Evolutionary conservation across 495 filamentous ascomycete genomes (phyloP).

Genomic region (Pseudoneurospora amorphoporcata): DNA sequence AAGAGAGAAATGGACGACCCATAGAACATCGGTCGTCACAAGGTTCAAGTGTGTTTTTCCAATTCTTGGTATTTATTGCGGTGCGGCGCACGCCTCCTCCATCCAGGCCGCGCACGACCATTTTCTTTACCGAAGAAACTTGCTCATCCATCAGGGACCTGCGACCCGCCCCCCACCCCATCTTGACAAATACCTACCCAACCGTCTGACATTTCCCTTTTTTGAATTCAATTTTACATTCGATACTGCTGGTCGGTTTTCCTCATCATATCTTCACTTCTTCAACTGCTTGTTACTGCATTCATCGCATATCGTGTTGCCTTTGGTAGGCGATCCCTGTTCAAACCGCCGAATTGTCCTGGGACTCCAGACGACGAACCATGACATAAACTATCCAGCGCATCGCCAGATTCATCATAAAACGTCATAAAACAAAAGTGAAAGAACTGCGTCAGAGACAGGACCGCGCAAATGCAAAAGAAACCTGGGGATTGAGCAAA

Average conservation of each 20-base stretch:
- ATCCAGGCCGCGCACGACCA: neutral
- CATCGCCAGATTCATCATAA: neutral
- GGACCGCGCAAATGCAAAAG: neutral
- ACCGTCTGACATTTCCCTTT: neutral
- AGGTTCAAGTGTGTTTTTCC: neutral
- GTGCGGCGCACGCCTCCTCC: neutral
- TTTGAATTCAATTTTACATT: neutral
- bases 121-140: neutral
- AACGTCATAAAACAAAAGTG: neutral
- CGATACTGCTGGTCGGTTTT: neutral
- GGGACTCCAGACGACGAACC: neutral
- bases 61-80: neutral
- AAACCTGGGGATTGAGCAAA: neutral
- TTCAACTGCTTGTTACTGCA: neutral
- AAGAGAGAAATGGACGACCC: neutral
- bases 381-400: neutral
- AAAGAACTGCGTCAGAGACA: neutral
- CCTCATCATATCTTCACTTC: neutral
- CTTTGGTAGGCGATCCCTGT: neutral
- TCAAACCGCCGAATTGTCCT: neutral
- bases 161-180: neutral
- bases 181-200: neutral
- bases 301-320: neutral
- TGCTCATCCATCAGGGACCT: neutral
- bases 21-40: neutral